Evolutionary conservation across 768 basidiomycete genomes (phyloP).

Genomic region (Xanthoconium purpureum): DNA sequence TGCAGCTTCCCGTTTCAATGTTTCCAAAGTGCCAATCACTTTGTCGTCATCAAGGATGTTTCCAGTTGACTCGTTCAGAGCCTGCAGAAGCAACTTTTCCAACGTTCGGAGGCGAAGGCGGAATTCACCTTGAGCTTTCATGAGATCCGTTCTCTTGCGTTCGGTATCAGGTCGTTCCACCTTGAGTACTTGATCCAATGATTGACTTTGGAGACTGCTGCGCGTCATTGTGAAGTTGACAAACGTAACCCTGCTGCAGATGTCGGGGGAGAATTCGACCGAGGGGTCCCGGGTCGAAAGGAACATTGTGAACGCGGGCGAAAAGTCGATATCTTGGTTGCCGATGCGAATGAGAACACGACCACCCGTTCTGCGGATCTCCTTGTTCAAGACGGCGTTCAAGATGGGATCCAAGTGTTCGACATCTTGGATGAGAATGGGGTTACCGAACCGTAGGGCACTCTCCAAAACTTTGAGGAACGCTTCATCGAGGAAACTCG

Average conservation of each 20-base stretch:
- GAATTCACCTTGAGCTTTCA: slow-evolving; percentile 99
- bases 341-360: slow-evolving; percentile 96
- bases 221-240: slow-evolving; percentile 99
- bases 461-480: slow-evolving; percentile 98
- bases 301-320: slow-evolving; percentile 99
- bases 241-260: slow-evolving; percentile 94
- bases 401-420: slow-evolving; percentile 97
- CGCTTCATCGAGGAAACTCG: slow-evolving; percentile 97
- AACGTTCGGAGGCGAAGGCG: slow-evolving; percentile 86
- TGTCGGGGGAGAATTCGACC: slow-evolving; percentile 96
- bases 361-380: slow-evolving; percentile 93
- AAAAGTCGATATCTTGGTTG: slow-evolving; percentile 98
- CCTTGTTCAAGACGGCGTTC: slow-evolving; percentile 95
- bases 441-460: slow-evolving; percentile 98
- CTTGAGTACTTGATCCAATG: slow-evolving; percentile 93
- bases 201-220: slow-evolving; percentile 97
- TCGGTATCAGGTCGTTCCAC: slow-evolving; percentile 97
- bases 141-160: slow-evolving; percentile 89
- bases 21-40: slow-evolving; percentile 94
- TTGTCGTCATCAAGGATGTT: slow-evolving; percentile 99
- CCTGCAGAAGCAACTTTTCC: slow-evolving; percentile 89
- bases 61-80: slow-evolving; percentile 93
- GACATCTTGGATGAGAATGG: slow-evolving; percentile 95
- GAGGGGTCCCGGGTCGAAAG: slow-evolving; percentile 95
- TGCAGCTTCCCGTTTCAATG: slow-evolving; percentile 91